phyloP scores from a whole-genome alignment of 1,284 basidiomycete species.

The Anthracocystis walkeri region DNA sequence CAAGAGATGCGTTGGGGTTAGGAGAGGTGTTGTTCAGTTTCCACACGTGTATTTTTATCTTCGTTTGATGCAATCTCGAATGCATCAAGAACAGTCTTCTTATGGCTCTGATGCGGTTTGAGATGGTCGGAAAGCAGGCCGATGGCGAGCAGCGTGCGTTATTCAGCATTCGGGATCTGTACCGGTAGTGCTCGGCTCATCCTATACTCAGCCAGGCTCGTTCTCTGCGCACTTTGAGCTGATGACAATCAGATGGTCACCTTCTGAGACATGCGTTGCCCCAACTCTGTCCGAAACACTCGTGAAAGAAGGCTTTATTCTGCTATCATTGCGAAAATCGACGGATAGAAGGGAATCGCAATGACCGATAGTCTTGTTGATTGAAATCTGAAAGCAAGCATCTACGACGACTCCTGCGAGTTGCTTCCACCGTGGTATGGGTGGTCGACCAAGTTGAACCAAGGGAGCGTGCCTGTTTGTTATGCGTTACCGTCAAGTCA shows the following conservation, averaged over 20 bases:
- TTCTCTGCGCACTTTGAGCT: neutral
- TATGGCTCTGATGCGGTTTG: no score
- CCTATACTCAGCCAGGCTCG: neutral
- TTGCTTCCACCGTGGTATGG: conserved; percentile 57
- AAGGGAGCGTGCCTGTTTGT: conserved; percentile 60
- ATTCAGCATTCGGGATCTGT: no score
- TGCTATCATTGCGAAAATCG: conserved; percentile 1
- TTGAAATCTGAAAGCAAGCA: neutral
- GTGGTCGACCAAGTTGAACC: conserved; percentile 69
- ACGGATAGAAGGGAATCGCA: neutral
- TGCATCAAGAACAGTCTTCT: no score
- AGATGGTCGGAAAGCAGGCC: no score
- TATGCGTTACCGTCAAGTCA: no score
- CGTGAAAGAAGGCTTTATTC: neutral
- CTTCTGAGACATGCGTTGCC: neutral
- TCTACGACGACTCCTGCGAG: conserved; percentile 39
- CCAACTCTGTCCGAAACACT: neutral
- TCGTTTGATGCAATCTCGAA: neutral
- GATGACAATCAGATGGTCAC: neutral
- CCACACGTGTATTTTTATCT: conserved; percentile 13
- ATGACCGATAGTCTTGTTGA: neutral
- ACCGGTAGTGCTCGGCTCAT: neutral
- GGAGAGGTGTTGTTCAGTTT: no score
- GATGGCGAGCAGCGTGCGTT: no score
- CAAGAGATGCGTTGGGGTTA: no score